Percentiles rank a stretch among this genome's conserved stretches.
These are phyloP conservation scores for Grigorovia transvaalensis DNA, from an alignment of 805 yeast species.

Conservation along the genomic window DNA sequence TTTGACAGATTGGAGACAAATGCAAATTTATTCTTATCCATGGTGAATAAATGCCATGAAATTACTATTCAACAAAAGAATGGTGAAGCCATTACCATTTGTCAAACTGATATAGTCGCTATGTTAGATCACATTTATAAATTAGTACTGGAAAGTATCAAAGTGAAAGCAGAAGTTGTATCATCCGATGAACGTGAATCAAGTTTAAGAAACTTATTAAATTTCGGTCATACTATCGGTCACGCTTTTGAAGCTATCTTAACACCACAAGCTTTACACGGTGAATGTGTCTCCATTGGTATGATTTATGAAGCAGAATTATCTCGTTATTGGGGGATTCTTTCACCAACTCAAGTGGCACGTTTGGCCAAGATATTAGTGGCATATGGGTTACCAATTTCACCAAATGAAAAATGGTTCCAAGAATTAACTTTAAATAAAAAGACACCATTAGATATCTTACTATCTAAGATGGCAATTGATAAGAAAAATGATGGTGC, in stretches of 20 bases:
- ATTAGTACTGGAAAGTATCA: conserved; percentile 75
- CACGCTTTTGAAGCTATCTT: conserved; percentile 97
- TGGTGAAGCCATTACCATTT: conserved; percentile 21
- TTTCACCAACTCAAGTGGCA: conserved; percentile 90
- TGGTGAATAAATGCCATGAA: conserved; percentile 37
- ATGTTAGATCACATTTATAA: conserved; percentile 67
- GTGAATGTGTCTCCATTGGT: conserved; percentile 98
- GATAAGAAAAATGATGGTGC: conserved; percentile 96
- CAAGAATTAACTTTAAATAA: conserved; percentile 59
- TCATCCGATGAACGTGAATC: conserved; percentile 92
- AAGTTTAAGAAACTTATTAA: conserved; percentile 80
- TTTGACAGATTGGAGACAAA: conserved; percentile 75
- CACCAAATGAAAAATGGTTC: conserved; percentile 63
- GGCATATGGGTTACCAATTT: conserved; percentile 78
- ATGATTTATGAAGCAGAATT: conserved; percentile 91
- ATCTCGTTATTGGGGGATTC: conserved; percentile 79
- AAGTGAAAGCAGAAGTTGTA: conserved; percentile 90
- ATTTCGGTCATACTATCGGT: conserved; percentile 95
- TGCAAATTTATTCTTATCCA: conserved; percentile 56
- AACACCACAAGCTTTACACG: conserved; percentile 93
- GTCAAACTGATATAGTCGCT: conserved; percentile 52
- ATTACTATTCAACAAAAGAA: conserved; percentile 4
- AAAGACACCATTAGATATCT: conserved; percentile 61
- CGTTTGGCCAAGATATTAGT: conserved; percentile 72
- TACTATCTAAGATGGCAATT: conserved; percentile 80